phyloP scores from a whole-genome alignment of 2,329 filamentous ascomycete species.

The Exophiala aquamarina region DNA sequence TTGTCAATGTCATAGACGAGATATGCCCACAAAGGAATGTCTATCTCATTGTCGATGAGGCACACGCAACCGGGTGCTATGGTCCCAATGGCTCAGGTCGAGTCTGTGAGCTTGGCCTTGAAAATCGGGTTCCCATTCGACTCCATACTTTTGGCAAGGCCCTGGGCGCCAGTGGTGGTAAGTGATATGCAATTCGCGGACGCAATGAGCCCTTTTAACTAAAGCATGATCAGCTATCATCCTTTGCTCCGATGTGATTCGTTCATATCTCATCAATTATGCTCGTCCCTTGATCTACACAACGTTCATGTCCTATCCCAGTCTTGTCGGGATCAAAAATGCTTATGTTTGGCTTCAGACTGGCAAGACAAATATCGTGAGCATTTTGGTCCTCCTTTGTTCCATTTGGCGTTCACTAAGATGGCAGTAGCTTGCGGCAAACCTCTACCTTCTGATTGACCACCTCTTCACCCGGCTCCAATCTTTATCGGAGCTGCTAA shows the following conservation, averaged over 20 bases:
- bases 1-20: conserved; percentile 59
- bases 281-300: conserved; percentile 75
- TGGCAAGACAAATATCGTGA: conserved; percentile 49
- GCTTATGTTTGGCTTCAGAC: conserved; percentile 58
- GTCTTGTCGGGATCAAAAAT: conserved; percentile 58
- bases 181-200: neutral
- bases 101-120: conserved; percentile 50
- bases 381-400: conserved; percentile 24
- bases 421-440: conserved; percentile 38
- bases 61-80: conserved; percentile 54
- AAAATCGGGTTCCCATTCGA: conserved; percentile 50
- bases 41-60: conserved; percentile 58
- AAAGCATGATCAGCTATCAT: conserved; percentile 52
- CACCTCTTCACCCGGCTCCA: conserved; percentile 48
- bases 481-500: conserved; percentile 33
- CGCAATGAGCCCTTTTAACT: conserved; percentile 14
- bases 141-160: conserved; percentile 58
- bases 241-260: conserved; percentile 59
- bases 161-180: conserved; percentile 66
- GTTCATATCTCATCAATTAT: conserved; percentile 72
- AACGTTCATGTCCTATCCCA: conserved; percentile 64
- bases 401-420: conserved; percentile 3
- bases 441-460: conserved; percentile 49
- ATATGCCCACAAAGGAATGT: conserved; percentile 58
- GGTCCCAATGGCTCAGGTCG: conserved; percentile 51